Conservation (phyloP, 2,329 filamentous ascomycete species). For the Aspergillus thermomutatus region DNA sequence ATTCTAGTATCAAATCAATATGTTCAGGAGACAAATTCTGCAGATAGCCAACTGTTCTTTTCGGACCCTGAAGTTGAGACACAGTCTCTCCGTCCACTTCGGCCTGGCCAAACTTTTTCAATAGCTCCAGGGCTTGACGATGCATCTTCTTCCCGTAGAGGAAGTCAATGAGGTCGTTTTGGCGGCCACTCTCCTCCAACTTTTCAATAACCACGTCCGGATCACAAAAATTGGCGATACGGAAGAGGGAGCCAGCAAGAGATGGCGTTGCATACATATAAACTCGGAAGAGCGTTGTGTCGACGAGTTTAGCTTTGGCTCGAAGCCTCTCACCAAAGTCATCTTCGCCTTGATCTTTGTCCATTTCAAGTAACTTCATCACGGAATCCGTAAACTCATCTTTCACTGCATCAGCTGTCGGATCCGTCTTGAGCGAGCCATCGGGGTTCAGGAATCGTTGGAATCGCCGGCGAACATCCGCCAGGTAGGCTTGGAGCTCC, state of each 20-base stretch:
- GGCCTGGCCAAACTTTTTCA: constrained; percentile 73
- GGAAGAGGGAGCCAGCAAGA: constrained; percentile 84
- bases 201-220: constrained; percentile 93
- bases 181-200: constrained; percentile 80
- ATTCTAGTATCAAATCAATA: constrained; percentile 88
- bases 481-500: constrained; percentile 82
- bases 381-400: constrained; percentile 46
- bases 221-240: constrained; percentile 95
- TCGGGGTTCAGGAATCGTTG: constrained; percentile 60
- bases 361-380: constrained; percentile 43
- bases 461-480: constrained; percentile 69
- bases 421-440: constrained; percentile 45
- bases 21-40: constrained; percentile 82
- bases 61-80: constrained; percentile 69
- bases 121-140: constrained; percentile 75
- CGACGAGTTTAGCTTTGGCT: constrained; percentile 76
- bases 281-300: constrained; percentile 89
- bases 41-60: constrained; percentile 82
- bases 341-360: constrained; percentile 49
- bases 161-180: constrained; percentile 95
- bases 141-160: constrained; percentile 94
- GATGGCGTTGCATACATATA: constrained; percentile 91
- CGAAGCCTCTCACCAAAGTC: constrained; percentile 70
- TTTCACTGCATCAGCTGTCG: constrained; percentile 27
- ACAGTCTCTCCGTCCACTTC: constrained; percentile 36